A percentile compares a stretch with the other conserved stretches of the same genome.
Evolutionary conservation across 805 yeast genomes (phyloP).

Genomic region (Suhomyces tanzawaensis): DNA sequence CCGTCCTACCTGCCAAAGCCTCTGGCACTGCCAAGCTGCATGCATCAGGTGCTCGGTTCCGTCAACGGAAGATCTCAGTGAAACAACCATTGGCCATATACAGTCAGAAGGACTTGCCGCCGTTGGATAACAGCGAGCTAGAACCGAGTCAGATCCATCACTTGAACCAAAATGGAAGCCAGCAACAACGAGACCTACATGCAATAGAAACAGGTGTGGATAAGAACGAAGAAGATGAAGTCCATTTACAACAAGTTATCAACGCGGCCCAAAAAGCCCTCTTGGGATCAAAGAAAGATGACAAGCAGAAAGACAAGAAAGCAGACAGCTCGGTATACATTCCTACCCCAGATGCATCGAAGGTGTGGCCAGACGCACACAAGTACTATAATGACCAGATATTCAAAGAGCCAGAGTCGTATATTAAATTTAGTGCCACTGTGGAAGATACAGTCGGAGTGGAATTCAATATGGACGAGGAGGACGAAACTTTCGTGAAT

Average conservation of each 20-base stretch:
- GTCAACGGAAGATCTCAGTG: conserved; percentile 92
- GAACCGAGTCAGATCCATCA: conserved; percentile 45
- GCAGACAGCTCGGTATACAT: conserved; percentile 54
- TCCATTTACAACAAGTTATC: conserved; percentile 88
- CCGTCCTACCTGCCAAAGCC: conserved; percentile 39
- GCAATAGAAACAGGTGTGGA: conserved; percentile 97
- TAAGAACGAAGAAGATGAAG: conserved; percentile 95
- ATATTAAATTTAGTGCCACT: conserved; percentile 87
- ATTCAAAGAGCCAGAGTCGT: conserved; percentile 71
- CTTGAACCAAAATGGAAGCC: conserved; percentile 42
- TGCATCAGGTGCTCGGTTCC: conserved; percentile 62
- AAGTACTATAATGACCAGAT: conserved; percentile 62
- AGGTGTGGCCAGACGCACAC: conserved; percentile 72
- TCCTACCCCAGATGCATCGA: conserved; percentile 95
- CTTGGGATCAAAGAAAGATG: conserved; percentile 32
- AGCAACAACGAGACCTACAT: conserved; percentile 80
- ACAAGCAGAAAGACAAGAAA: conserved; percentile 31
- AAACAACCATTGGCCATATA: conserved; percentile 80
- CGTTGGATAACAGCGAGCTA: conserved; percentile 52
- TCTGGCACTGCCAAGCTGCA: conserved; percentile 31
- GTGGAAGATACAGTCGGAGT: conserved; percentile 93
- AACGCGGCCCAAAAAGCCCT: conserved; percentile 72
- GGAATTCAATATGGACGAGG: conserved; percentile 86
- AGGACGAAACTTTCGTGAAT: conserved; percentile 66
- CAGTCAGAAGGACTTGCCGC: conserved; percentile 77